phyloP scores from a whole-genome alignment of 371 early-diverging fungal species.

The Lichtheimia corymbifera region DNA sequence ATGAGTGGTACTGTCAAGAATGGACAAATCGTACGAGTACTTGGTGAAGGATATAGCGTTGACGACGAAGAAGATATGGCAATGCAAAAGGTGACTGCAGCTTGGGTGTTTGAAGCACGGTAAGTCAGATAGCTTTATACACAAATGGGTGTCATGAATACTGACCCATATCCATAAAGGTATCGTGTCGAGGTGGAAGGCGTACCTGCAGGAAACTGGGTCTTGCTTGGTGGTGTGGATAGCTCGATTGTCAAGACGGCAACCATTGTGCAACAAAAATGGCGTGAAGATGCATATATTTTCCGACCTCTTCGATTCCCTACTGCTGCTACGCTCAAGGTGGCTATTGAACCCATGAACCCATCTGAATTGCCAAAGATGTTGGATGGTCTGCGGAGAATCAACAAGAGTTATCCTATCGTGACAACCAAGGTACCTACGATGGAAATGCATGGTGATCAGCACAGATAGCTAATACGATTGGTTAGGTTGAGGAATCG shows the following conservation, averaged over 20 bases:
- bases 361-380: constrained; percentile 97
- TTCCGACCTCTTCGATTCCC: constrained; percentile 86
- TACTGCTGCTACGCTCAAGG: constrained; percentile 85
- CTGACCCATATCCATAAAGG: constrained; percentile 15
- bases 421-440: constrained; percentile 74
- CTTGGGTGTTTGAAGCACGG: constrained; percentile 84
- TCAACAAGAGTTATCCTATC: constrained; percentile 94
- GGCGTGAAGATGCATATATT: constrained; percentile 73
- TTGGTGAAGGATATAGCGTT: constrained; percentile 88
- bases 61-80: constrained; percentile 97
- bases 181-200: constrained; percentile 84
- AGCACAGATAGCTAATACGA: background rate
- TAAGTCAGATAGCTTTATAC: constrained; percentile 17
- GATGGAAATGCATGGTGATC: background rate
- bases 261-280: constrained; percentile 74
- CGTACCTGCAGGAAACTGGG: constrained; percentile 87
- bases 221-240: constrained; percentile 92
- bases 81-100: constrained; percentile 72
- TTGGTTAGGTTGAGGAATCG: constrained; percentile 83
- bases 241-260: constrained; percentile 92
- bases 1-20: constrained; percentile 84
- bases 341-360: constrained; percentile 95
- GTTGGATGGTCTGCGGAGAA: constrained; percentile 93
- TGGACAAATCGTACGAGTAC: constrained; percentile 84
- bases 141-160: background rate